Base-by-base conservation (phyloP, 73 alveolate species). In the Effrenium voratum region DNA sequence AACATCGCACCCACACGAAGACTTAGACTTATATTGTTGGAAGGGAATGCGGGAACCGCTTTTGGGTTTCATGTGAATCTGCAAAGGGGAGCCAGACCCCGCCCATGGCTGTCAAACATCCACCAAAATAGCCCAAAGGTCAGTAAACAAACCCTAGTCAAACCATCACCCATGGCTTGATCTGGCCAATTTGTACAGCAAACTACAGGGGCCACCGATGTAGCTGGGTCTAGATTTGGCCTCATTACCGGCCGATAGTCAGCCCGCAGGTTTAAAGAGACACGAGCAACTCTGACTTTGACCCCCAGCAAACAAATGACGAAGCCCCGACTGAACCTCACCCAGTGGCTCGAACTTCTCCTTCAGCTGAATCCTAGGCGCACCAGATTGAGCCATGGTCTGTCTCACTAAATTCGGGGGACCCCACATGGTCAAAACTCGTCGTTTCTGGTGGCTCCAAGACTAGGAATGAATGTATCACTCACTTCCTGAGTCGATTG, bases 321-420 rank as follows among this genome's bases (percentile, higher is more conserved):
- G 32, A 6, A 8, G 12, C n/a, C 46, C 8, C 83, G 32, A 30
- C 50, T 6, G 10, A 10, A 30, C 32, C 91, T 22, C 47, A n/a
- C 44, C 94, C 40, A 60, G 83, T 6, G 43, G 45, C 97, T 90
- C 97, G 87, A 90, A 90, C 57, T 90, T 66, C 87, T 90, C 77
- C 76, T 90, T 90, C 76, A 90, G n/a, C 38, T 86, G 87, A 34
- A 90, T 90, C 97, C 97, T 90, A 3, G 36, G 95, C 12, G 36
- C 57, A 60, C 4, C 41, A 5, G 40, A 36, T 57, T 22, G 45
- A 40, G 36, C 22, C 40, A 28, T 28, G 1, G 32, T 13, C 34
- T n/a, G 45, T 60, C 40, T 22, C 15, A 43, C 45, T 8, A 2
- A 16, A 40, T 40, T 36, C 32, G 6, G 24, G 43, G 19, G 63